Conservation (phyloP, 495 filamentous ascomycete genomes). For the Penicillium paxilli region DNA sequence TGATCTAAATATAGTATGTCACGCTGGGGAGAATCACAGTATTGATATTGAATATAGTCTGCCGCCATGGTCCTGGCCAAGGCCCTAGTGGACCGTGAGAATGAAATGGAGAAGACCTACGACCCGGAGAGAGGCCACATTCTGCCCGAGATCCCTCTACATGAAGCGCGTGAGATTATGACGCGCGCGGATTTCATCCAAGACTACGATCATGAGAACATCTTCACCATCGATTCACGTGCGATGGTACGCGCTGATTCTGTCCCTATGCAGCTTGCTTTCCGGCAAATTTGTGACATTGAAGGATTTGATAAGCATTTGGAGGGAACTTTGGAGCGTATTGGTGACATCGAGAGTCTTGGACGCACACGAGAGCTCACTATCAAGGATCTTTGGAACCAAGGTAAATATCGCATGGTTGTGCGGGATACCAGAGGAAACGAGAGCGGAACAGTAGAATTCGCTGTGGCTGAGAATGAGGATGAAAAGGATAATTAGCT, state of each 20-base stretch:
- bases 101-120: conserved; percentile 63
- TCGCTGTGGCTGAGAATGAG: conserved; percentile 39
- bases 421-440: conserved; percentile 53
- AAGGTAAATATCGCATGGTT: conserved; percentile 75
- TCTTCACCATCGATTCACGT: conserved; percentile 89
- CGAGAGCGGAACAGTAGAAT: conserved; percentile 44
- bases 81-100: conserved; percentile 78
- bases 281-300: conserved; percentile 71
- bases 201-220: conserved; percentile 86
- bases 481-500: conserved; percentile 26
- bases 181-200: conserved; percentile 94
- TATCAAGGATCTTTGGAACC: conserved; percentile 77
- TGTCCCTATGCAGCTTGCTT: conserved; percentile 94
- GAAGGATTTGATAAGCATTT: conserved; percentile 79
- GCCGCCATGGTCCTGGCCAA: conserved; percentile 93
- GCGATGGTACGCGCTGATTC: conserved; percentile 90
- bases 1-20: not conserved
- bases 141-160: conserved; percentile 78
- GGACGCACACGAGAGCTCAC: conserved; percentile 90
- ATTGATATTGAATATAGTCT: conserved; percentile 47
- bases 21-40: not conserved
- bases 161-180: conserved; percentile 89
- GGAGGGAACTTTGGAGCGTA: conserved; percentile 78
- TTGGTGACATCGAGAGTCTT: conserved; percentile 86
- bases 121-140: conserved; percentile 68